phyloP scores from a whole-genome alignment of 2,329 filamentous ascomycete species.

The Diaporthe longicolla region DNA sequence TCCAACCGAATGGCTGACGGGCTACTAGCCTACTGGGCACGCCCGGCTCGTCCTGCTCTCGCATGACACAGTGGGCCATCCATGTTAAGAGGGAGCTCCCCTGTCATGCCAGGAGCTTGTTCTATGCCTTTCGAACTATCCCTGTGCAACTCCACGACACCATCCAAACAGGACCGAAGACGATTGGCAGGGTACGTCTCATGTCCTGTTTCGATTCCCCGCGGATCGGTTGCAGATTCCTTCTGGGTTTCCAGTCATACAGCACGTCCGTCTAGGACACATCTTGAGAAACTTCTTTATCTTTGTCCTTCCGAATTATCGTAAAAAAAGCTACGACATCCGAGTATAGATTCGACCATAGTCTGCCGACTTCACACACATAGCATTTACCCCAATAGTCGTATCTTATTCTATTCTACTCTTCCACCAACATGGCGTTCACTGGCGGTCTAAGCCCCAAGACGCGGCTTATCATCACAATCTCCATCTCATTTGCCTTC shows the following conservation, averaged over 20 bases:
- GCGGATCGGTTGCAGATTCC: constrained; percentile 28
- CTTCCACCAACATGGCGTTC: constrained; percentile 51
- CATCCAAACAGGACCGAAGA: neutral
- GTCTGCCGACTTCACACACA: neutral
- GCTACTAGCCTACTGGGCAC: too few relatives aligned
- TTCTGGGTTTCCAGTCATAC: constrained; percentile 3
- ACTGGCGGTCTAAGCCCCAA: constrained; percentile 54
- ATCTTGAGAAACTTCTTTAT: neutral
- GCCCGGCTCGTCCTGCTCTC: constrained; percentile 6
- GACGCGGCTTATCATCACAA: constrained; percentile 62
- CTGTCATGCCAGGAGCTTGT: constrained; percentile 10
- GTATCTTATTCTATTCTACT: neutral
- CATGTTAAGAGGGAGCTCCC: constrained; percentile 8
- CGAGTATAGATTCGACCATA: neutral
- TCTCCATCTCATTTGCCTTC: constrained; percentile 64
- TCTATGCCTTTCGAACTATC: neutral
- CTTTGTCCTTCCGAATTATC: neutral
- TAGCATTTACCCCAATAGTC: neutral
- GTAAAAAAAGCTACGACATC: neutral
- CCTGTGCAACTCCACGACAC: constrained; percentile 21
- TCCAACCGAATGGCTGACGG: neutral
- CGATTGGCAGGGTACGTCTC: constrained; percentile 26
- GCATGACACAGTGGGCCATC: constrained; percentile 12
- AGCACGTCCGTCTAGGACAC: constrained; percentile 4
- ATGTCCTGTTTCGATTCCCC: constrained; percentile 17